Evolutionary conservation across 148 eudicot genomes (phyloP).

Genomic region (Nepenthes gracilis): DNA sequence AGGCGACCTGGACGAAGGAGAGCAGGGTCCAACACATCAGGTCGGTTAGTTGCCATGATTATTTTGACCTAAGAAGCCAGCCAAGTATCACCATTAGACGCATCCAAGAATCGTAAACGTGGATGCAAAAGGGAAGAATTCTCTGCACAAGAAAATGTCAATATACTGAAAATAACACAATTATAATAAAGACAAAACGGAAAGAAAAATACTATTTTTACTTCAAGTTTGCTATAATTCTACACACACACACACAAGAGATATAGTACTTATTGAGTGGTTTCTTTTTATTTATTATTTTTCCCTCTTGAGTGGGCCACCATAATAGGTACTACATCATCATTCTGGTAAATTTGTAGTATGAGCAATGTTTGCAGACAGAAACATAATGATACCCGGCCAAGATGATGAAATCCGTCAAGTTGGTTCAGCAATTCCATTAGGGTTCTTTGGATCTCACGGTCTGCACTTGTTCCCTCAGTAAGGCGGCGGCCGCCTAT

Average conservation of each 20-base stretch:
- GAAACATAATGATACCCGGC: slow-evolving; percentile 44
- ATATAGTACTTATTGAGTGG: no score
- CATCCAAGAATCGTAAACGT: neutral
- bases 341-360: no score
- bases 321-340: no score
- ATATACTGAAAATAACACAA: neutral
- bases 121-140: no score
- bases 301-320: no score
- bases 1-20: slow-evolving; percentile 98
- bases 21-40: slow-evolving; percentile 97
- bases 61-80: slow-evolving; percentile 49
- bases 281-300: no score
- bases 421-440: slow-evolving; percentile 95
- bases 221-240: no score
- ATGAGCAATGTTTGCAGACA: neutral
- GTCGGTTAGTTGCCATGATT: slow-evolving; percentile 99
- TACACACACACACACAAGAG: no score
- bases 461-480: slow-evolving; percentile 98
- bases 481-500: slow-evolving; percentile 97
- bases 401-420: slow-evolving; percentile 93
- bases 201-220: no score
- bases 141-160: neutral
- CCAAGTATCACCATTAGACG: neutral
- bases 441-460: slow-evolving; percentile 95
- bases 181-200: no score